Percentiles rank a stretch among this genome's conserved stretches.
These are phyloP conservation scores for Aspergillus thermomutatus DNA, from an alignment of 2,329 filamentous ascomycete species.

Conservation along the genomic window DNA sequence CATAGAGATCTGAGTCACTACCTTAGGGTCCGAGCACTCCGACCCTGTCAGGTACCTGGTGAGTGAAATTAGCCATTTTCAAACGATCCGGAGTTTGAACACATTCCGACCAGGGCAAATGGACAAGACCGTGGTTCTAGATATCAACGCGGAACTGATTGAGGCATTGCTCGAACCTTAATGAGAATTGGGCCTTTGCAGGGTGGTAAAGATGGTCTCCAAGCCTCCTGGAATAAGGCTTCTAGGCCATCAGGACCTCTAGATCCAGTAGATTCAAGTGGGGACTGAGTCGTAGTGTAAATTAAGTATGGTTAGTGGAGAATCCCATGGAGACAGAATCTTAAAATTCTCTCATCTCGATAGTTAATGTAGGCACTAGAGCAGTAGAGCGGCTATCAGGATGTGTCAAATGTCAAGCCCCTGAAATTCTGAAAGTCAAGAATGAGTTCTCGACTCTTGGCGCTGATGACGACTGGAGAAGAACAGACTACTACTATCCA, in stretches of 20 bases:
- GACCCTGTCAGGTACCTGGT: not conserved
- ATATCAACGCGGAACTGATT: not conserved
- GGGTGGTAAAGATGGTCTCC: not conserved
- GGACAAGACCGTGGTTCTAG: not conserved
- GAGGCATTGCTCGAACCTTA: not conserved
- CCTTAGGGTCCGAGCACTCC: not conserved
- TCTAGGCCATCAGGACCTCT: not conserved
- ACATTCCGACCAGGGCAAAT: constrained; percentile 1
- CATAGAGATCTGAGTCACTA: not conserved
- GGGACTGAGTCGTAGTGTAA: not conserved
- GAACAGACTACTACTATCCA: not conserved
- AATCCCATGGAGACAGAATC: not conserved
- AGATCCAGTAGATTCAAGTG: not conserved
- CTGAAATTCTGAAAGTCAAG: not conserved
- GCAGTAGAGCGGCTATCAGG: not conserved
- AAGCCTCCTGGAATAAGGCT: not conserved
- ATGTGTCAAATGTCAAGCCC: not conserved
- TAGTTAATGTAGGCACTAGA: not conserved
- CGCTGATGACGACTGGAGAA: not conserved
- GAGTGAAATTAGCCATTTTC: not conserved
- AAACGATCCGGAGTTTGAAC: not conserved
- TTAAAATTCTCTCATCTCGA: not conserved
- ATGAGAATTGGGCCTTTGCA: not conserved
- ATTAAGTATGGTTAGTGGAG: not conserved
- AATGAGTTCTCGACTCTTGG: not conserved